Evolutionary conservation across 2,329 filamentous ascomycete species (phyloP), one percentile per base, ranked within the genome.

Genomic region (Pseudocercospora fuligena): DNA sequence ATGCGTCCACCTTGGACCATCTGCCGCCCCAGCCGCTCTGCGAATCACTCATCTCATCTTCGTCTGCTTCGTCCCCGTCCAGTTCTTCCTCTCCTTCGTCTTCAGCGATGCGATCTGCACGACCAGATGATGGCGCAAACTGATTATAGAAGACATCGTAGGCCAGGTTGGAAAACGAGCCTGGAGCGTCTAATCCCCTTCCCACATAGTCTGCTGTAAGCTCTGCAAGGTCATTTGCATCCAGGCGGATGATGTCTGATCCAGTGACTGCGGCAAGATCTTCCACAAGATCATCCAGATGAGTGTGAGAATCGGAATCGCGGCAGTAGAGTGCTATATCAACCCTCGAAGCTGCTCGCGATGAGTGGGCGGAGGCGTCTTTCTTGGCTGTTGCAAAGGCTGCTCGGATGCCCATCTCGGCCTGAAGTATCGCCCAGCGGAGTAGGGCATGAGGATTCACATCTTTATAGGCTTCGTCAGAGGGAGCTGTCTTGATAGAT

Each of bases 161-260:
- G 1, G 84, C 84, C 16, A 79, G 66, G 21, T 72, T 74, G 5
- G 63, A 87, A 76, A 66, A 83, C 76, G 67, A 82, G 75, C 70
- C 85, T 72, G 61, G 81, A 74, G 80, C 67, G 67, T 85, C 83
- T 73, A 91, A 70, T 5, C 68, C 66, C n/a, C 70, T 88, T 4
- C 89, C 90, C 9, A 94, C 79, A 72, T 93, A 92, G 51, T 87
- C 84, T 2, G 89, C 90, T 0, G 90, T 84, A 27, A 95, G 81
- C 59, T 89, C 84, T 2, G 90, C 90, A 61, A 96, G 80, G 73
- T 91, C 89, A 68, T 89, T 86, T 0, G 92, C 88, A 73, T 89
- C 87, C 11, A 96, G 76, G 21, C 87, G 85, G 33, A 95, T 80
- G 2, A 94, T 74, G 70, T 94, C 88, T 2, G 91, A 89, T 6